Percentiles rank a stretch among this genome's conserved stretches.
These are phyloP conservation scores for Periconia digitata DNA, from an alignment of 2,329 filamentous ascomycete species.

Conservation along the genomic window DNA sequence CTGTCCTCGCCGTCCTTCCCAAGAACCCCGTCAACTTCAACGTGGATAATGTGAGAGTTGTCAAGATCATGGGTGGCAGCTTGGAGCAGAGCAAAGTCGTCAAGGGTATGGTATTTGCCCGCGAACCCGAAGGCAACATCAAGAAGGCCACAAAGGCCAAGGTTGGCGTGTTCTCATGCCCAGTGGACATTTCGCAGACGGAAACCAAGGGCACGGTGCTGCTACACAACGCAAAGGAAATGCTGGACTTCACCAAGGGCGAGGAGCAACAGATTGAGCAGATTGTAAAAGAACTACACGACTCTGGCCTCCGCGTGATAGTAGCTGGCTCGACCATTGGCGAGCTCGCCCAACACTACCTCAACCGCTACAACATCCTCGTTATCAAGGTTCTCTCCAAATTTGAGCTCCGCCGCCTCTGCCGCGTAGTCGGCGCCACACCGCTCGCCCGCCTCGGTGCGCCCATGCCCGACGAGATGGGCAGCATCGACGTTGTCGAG, in stretches of 20 bases:
- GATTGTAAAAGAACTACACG: slow-evolving; percentile 91
- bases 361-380: slow-evolving; percentile 95
- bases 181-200: slow-evolving; percentile 92
- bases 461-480: slow-evolving; percentile 99
- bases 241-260: slow-evolving; percentile 97
- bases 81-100: slow-evolving; percentile 93
- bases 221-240: slow-evolving; percentile 95
- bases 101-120: slow-evolving; percentile 97
- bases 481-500: slow-evolving; percentile 89
- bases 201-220: slow-evolving; percentile 99
- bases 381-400: slow-evolving; percentile 97
- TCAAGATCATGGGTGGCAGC: slow-evolving; percentile 99
- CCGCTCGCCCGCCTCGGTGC: slow-evolving; percentile 94
- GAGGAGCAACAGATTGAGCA: slow-evolving; percentile 91
- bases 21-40: slow-evolving; percentile 97
- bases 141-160: slow-evolving; percentile 94
- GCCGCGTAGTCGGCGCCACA: slow-evolving; percentile 93
- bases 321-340: slow-evolving; percentile 92
- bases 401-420: slow-evolving; percentile 92
- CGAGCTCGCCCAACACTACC: slow-evolving; percentile 94
- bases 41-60: slow-evolving; percentile 97
- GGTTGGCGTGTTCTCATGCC: slow-evolving; percentile 94
- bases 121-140: slow-evolving; percentile 84
- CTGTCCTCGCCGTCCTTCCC: slow-evolving; percentile 81
- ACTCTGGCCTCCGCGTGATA: slow-evolving; percentile 88